Base-by-base conservation (phyloP, 306 rosid genomes). In the Prinsepia uniflora region DNA sequence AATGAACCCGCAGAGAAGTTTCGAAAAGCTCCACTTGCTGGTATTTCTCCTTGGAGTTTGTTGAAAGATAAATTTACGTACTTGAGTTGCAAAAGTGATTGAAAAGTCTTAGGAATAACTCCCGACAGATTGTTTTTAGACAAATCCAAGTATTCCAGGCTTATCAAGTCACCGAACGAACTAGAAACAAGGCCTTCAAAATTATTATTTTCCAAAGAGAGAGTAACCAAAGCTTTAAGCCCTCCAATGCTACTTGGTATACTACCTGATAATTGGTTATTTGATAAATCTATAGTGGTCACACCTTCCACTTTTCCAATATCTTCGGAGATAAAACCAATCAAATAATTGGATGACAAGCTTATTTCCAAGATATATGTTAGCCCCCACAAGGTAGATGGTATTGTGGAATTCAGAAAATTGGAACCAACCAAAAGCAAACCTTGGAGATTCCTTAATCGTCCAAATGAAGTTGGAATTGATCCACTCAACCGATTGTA, bases 41-140 rank as follows among this genome's bases (percentile, higher is more conserved):
- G 78, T 49, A 78, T 73, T 67, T 67, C 71, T 49, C 78, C 78
- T 58, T 17, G 53, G 6, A 76, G 39, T 13, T 34, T 57, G 49
- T 76, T 48, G 53, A 3, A 48, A 14, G 53, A 48, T 6, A 48
- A 48, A 48, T 48, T 14, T 6, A 48, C 5, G 3, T 14, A 48
- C 6, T 45, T 48, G n/a, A 48, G 53, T 13, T 48, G 7, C 6
- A 48, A 0, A 7, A 48, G 53, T 11, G 0, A 6, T 5, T 48
- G 7, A 4, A 48, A 7, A 48, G 53, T 13, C 7, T 48, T 12
- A 13, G 53, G 18, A 48, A 48, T 48, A 5, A 48, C 6, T 13
- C 18, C 18, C 4, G 53, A 48, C 1, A 48, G 2, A 64, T 48
- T 30, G 2, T 30, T 30, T 30, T 1, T 2, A 3, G 36, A 30